A percentile compares a stretch with the other conserved stretches of the same genome.
phyloP scores from a whole-genome alignment of 257 asterid genomes.

The Ophiorrhiza pumila region DNA sequence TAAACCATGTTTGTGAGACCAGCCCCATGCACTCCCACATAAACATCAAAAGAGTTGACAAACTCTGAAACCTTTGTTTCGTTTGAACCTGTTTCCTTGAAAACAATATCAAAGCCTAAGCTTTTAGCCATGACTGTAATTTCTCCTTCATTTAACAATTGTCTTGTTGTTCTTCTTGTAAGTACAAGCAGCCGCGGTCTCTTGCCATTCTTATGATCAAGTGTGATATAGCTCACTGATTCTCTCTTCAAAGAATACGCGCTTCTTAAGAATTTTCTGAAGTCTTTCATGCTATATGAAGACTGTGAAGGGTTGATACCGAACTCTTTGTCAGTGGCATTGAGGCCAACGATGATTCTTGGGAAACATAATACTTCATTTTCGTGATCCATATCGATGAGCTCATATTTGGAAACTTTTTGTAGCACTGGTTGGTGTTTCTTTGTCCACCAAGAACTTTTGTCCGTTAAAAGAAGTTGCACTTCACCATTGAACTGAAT shows the following conservation, averaged over 20 bases:
- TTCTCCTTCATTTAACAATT: slow-evolving; percentile 28
- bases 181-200: slow-evolving; percentile 47
- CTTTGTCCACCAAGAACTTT: slow-evolving; percentile 25
- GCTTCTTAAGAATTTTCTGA: slow-evolving; percentile 35
- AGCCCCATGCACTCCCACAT: slow-evolving; percentile 77
- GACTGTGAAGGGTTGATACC: slow-evolving; percentile 30
- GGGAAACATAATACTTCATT: slow-evolving; percentile 41
- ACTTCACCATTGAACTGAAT: slow-evolving; percentile 33
- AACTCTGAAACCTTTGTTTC: slow-evolving; percentile 20
- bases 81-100: slow-evolving; percentile 23
- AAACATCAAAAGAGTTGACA: slow-evolving; percentile 50
- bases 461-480: slow-evolving; percentile 35
- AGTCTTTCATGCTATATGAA: slow-evolving; percentile 31
- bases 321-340: slow-evolving; percentile 35
- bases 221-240: background rate
- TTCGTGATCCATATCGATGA: slow-evolving; percentile 35
- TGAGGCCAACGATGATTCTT: slow-evolving; percentile 42
- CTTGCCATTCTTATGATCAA: background rate
- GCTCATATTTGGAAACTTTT: slow-evolving; percentile 35
- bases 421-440: slow-evolving; percentile 30
- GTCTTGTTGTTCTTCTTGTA: slow-evolving; percentile 35
- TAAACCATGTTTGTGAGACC: slow-evolving; percentile 72
- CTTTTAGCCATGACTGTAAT: slow-evolving; percentile 29
- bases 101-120: slow-evolving; percentile 41
- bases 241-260: slow-evolving; percentile 34